phyloP scores from a whole-genome alignment of 805 yeast species.

The Zygotorulaspora sp. region DNA sequence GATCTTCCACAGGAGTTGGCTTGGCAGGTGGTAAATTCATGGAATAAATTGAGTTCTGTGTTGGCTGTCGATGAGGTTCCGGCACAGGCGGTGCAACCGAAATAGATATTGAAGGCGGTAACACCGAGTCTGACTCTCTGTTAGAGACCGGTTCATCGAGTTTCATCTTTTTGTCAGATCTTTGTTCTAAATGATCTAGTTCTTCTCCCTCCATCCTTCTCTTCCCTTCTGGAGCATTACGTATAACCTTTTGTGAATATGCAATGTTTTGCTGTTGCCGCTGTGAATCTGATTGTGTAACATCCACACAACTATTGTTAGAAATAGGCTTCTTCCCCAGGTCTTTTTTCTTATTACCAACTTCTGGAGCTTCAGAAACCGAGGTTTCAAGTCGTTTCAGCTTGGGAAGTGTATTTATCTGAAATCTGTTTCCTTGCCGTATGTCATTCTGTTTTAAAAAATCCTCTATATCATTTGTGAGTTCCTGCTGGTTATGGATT shows the following conservation, averaged over 20 bases:
- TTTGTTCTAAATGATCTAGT: neutral
- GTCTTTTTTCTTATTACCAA: neutral
- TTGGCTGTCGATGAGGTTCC: neutral
- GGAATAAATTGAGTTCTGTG: conserved; percentile 5
- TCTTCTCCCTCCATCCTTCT: conserved; percentile 1
- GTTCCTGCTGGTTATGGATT: conserved; percentile 40
- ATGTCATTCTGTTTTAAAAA: conserved; percentile 52
- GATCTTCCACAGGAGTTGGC: conserved; percentile 17
- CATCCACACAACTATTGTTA: neutral
- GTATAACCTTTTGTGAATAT: neutral
- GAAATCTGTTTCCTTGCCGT: conserved; percentile 43
- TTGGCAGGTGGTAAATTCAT: conserved; percentile 16
- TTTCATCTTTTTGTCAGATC: neutral
- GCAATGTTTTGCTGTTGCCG: neutral
- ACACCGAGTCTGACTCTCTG: neutral
- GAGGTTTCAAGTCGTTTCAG: conserved; percentile 8
- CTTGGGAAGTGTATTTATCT: conserved; percentile 29
- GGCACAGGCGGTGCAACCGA: conserved; percentile 10
- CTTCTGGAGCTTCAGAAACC: neutral
- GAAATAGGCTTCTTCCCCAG: neutral
- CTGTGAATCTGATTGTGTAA: neutral
- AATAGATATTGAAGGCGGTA: conserved; percentile 7
- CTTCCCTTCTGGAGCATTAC: neutral
- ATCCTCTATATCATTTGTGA: conserved; percentile 38
- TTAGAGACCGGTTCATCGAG: neutral